These are phyloP conservation scores for Rachicladosporium sp. DNA, from an alignment of 2,329 filamentous ascomycete genomes.

Conservation along the genomic window DNA sequence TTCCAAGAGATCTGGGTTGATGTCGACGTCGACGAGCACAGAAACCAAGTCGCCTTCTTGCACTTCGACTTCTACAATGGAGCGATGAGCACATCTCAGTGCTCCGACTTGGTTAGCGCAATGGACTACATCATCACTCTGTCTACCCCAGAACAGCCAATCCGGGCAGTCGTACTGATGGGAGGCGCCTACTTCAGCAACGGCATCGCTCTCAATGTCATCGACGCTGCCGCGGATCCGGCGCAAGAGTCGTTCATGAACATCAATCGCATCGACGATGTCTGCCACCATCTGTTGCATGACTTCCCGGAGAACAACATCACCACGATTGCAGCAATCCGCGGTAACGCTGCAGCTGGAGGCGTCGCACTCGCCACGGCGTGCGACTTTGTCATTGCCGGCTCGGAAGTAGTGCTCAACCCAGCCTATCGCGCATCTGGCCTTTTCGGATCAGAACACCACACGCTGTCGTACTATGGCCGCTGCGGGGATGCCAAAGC, in stretches of 20 bases:
- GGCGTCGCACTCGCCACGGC: conserved; percentile 32
- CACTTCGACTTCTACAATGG: conserved; percentile 35
- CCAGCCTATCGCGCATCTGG: conserved; percentile 29
- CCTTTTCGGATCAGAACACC: conserved; percentile 30
- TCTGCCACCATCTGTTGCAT: conserved; percentile 27
- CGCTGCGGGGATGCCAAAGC: conserved; percentile 25
- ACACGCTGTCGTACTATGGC: conserved; percentile 28
- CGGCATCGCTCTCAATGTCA: conserved; percentile 33
- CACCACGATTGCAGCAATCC: conserved; percentile 27
- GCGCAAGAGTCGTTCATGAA: conserved; percentile 31
- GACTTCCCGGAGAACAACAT: conserved; percentile 26
- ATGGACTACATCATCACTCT: conserved; percentile 25
- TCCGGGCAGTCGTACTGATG: conserved; percentile 29
- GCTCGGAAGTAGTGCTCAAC: conserved; percentile 28
- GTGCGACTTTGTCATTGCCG: conserved; percentile 26
- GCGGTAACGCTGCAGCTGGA: conserved; percentile 32
- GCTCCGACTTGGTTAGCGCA: conserved; percentile 25
- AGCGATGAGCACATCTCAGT: conserved; percentile 31
- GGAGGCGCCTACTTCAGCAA: conserved; percentile 34
- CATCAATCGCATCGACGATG: conserved; percentile 34
- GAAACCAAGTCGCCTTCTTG: conserved; percentile 26
- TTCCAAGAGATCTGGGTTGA: conserved; percentile 32
- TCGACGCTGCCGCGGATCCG: conserved; percentile 28
- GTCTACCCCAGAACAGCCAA: conserved; percentile 16
- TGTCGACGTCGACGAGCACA: conserved; percentile 18